A percentile compares a stretch with the other conserved stretches of the same genome.
Evolutionary conservation across 805 yeast genomes (phyloP).

Genomic region (Ogataea philodendri): DNA sequence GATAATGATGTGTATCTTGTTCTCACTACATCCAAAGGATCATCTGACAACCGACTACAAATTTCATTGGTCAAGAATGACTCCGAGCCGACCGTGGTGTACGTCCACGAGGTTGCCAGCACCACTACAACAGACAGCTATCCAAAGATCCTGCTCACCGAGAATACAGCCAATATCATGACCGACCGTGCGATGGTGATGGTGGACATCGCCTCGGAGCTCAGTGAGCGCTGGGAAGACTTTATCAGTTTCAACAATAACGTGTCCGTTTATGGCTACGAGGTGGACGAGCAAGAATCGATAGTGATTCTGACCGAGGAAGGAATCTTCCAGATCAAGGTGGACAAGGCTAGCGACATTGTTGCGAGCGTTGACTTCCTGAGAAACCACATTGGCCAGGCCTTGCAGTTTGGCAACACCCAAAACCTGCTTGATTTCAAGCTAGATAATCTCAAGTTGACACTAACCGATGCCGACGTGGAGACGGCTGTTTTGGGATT

Average conservation of each 20-base stretch:
- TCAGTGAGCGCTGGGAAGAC: constrained; percentile 74
- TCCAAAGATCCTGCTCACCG: constrained; percentile 27
- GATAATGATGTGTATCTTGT: constrained; percentile 43
- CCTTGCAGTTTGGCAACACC: constrained; percentile 55
- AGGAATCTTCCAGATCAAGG: constrained; percentile 63
- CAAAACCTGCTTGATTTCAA: constrained; percentile 22
- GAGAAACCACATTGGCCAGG: constrained; percentile 80
- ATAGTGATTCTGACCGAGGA: constrained; percentile 45
- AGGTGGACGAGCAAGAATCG: constrained; percentile 29
- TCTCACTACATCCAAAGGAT: constrained; percentile 43
- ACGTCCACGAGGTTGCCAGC: constrained; percentile 7
- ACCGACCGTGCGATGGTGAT: constrained; percentile 61
- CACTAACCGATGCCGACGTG: constrained; percentile 39
- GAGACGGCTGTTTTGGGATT: constrained; percentile 52
- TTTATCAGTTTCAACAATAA: constrained; percentile 54
- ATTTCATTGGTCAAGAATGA: constrained; percentile 34
- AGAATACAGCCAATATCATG: constrained; percentile 48
- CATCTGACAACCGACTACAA: constrained; percentile 36
- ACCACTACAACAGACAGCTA: constrained; percentile 5
- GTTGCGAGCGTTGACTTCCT: constrained; percentile 35
- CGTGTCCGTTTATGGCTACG: constrained; percentile 57
- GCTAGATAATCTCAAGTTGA: constrained; percentile 39
- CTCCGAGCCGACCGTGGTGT: constrained; percentile 1
- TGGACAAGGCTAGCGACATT: constrained; percentile 34
- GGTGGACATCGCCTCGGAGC: constrained; percentile 48